These are phyloP conservation scores for Fusarium domesticum DNA, from an alignment of 2,329 filamentous ascomycete genomes.

Conservation along the genomic window DNA sequence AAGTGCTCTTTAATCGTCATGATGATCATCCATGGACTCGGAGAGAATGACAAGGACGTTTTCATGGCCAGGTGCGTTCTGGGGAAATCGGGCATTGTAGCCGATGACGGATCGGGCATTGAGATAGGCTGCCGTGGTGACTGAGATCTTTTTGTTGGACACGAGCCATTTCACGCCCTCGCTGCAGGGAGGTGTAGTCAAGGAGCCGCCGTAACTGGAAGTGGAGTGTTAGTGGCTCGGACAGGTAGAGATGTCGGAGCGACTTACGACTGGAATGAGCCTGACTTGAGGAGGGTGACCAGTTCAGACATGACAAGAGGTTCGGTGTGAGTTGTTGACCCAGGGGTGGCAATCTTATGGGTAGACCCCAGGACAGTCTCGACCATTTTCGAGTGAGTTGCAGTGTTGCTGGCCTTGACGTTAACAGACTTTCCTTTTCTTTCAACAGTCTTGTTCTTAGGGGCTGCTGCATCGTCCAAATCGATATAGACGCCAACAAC, in stretches of 20 bases:
- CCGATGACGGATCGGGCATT: constrained; percentile 51
- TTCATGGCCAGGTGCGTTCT: constrained; percentile 44
- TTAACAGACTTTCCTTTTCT: constrained; percentile 3
- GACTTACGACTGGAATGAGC: constrained; percentile 31
- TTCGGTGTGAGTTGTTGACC: constrained; percentile 36
- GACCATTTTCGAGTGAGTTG: constrained; percentile 29
- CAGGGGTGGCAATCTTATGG: constrained; percentile 37
- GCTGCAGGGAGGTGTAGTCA: constrained; percentile 61
- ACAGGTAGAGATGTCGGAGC: not conserved
- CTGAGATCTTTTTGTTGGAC: constrained; percentile 44
- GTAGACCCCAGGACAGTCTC: constrained; percentile 39
- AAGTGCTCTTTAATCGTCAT: too few species aligned
- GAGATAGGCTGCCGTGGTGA: constrained; percentile 49
- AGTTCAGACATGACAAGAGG: constrained; percentile 44
- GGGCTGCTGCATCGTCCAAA: constrained; percentile 12
- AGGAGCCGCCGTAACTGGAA: constrained; percentile 50
- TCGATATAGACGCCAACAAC: constrained; percentile 31
- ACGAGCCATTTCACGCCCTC: constrained; percentile 56
- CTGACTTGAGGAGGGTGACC: constrained; percentile 25
- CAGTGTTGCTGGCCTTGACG: constrained; percentile 3
- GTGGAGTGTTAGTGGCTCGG: constrained; percentile 2
- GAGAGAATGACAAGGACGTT: constrained; percentile 25
- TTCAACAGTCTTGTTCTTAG: constrained; percentile 1
- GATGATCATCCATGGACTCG: not conserved
- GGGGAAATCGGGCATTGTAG: constrained; percentile 55